Conservation (phyloP, 2,329 filamentous ascomycete species). For the Ceratocystis destructans region DNA sequence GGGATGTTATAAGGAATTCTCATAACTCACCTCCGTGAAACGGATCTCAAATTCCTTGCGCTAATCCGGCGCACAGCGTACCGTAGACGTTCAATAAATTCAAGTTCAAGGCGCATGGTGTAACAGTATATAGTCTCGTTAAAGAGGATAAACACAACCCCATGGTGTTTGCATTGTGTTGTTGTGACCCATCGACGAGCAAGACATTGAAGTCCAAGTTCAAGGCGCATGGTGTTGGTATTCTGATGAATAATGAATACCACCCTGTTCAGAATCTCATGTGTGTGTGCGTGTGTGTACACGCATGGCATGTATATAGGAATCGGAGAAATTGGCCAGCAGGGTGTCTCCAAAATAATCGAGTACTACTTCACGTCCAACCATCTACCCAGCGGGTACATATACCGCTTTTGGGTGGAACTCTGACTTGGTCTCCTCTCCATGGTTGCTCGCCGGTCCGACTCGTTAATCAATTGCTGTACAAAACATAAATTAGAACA, state of each 20-base stretch:
- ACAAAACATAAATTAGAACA: background rate
- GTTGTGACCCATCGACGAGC: too few relatives aligned
- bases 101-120: too few relatives aligned
- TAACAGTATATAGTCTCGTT: too few relatives aligned
- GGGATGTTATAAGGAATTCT: slow-evolving; percentile 1
- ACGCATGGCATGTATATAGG: background rate
- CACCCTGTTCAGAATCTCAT: background rate
- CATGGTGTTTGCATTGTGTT: too few relatives aligned
- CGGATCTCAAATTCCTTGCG: background rate
- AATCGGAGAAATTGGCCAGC: background rate
- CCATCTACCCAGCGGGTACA: background rate
- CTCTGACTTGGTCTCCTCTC: background rate
- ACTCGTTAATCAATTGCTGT: background rate
- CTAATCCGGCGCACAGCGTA: background rate
- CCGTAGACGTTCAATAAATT: too few relatives aligned
- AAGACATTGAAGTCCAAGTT: too few relatives aligned
- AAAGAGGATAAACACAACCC: too few relatives aligned
- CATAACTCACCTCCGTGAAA: background rate
- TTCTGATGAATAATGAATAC: background rate
- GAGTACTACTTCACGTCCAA: background rate
- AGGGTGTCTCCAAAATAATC: background rate
- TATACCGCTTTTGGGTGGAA: background rate
- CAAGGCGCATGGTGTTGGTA: background rate
- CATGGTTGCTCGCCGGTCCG: background rate
- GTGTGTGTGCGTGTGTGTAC: background rate